Conservation (phyloP, 2,329 filamentous ascomycete genomes). For the Colletotrichum brevisporum region DNA sequence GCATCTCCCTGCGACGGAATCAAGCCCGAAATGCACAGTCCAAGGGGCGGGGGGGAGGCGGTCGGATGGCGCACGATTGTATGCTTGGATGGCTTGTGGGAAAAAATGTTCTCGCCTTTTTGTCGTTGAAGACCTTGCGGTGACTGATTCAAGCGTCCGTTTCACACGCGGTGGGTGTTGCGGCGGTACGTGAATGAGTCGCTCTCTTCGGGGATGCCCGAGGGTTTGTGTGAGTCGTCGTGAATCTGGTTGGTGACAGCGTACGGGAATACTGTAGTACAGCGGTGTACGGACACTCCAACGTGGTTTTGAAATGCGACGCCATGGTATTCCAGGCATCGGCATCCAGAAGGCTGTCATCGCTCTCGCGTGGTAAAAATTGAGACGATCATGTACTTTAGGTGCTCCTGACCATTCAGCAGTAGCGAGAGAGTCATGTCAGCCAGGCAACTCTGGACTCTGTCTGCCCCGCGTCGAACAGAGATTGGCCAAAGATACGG, state of each 20-base stretch:
- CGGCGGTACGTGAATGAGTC: slow-evolving; percentile 20
- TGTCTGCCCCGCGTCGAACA: too few relatives aligned
- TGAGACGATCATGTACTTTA: slow-evolving; percentile 34
- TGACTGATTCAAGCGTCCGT: slow-evolving; percentile 34
- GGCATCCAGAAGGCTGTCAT: too few relatives aligned
- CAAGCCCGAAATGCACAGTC: slow-evolving; percentile 18
- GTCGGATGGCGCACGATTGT: too few relatives aligned
- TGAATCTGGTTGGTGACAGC: not conserved
- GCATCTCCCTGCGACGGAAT: slow-evolving; percentile 13
- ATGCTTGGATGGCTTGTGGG: not conserved
- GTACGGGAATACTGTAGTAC: too few relatives aligned
- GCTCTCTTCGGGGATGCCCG: slow-evolving; percentile 14
- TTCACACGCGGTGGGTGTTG: slow-evolving; percentile 27
- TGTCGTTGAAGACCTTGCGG: slow-evolving; percentile 18
- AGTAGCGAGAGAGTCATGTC: slow-evolving; percentile 4
- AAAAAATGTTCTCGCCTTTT: too few relatives aligned
- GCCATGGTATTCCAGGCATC: too few relatives aligned
- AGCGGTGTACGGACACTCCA: too few relatives aligned
- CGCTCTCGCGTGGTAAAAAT: slow-evolving; percentile 19
- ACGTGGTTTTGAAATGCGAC: too few relatives aligned
- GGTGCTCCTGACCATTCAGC: slow-evolving; percentile 9
- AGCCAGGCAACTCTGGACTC: not conserved
- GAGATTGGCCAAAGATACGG: slow-evolving; percentile 12
- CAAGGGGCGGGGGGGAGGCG: not conserved
- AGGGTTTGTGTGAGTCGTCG: slow-evolving; percentile 16